Base-by-base conservation (phyloP, 345 rosid species). In the Microcos paniculata region DNA sequence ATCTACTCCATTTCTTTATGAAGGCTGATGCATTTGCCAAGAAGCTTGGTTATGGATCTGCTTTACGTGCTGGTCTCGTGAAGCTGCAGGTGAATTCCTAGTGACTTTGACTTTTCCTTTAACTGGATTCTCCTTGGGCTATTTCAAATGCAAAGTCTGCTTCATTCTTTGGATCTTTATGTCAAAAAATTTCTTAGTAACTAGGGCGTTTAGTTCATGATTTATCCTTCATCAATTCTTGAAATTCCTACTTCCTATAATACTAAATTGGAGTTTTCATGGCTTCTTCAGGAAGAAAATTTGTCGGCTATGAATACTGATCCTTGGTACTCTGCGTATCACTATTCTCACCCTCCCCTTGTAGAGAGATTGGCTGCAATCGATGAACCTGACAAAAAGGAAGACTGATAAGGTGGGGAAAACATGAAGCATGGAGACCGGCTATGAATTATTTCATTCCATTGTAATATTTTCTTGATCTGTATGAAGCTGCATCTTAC, bases 21-120 rank as follows among this genome's bases (percentile, higher is more conserved):
- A 57, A 94, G 99, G 99, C 99, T 78, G 98, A 96, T 87, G 98
- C 94, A 1, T 96, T 96, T 87, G 97, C 97, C 19, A 93, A 89
- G 87, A 94, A 89, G 69, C 96, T 94, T 77, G 97, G 97, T 23
- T 96, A 91, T 84, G 86, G 92, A 21, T 67, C 89, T 77, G 75
- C 91, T 76, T 94, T 96, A 67, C 97, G 97, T 74, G 89, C 90
- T 73, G 97, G 88, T 76, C 97, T 96, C 64, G 97, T 96, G 84
- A 96, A 94, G 82, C 89, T 96, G 62, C 98, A 96, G 99, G 99
- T 94, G 70, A 89, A 62, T 45, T 28, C 38, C 30, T 71, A 53
- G 26, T 35, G 30, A 38, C n/a, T 30, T 38, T 51, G 12, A 67
- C 13, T 33, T 52, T 12, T 56, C 23, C 18, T 26, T 12, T 8